Evolutionary conservation across 805 yeast genomes (phyloP).

Genomic region (Pichia phayaonensis): DNA sequence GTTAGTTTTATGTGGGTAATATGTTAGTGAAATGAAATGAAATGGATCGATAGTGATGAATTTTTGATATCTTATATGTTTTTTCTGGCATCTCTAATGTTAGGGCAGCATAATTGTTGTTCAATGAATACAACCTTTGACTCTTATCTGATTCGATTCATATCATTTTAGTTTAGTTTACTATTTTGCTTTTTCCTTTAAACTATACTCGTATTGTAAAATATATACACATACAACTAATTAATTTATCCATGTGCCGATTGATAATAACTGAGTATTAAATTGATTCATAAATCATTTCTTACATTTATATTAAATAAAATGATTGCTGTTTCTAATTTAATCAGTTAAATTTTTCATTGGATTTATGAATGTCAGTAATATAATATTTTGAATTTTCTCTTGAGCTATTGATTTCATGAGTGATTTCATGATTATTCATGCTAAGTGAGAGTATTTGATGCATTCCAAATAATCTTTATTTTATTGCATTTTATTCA

Average conservation of each 20-base stretch:
- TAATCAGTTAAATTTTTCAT: neutral
- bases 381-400: neutral
- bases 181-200: neutral
- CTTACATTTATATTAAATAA: no score
- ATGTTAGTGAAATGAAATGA: conserved; percentile 1
- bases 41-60: conserved; percentile 8
- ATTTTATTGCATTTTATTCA: neutral
- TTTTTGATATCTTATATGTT: conserved; percentile 19
- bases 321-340: neutral
- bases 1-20: neutral
- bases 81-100: conserved; percentile 94
- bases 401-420: neutral
- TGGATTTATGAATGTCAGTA: neutral
- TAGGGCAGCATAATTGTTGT: conserved; percentile 50
- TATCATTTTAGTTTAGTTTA: neutral
- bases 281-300: no score
- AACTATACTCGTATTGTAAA: neutral
- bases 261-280: neutral
- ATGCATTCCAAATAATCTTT: neutral
- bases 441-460: no score
- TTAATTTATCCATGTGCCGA: neutral
- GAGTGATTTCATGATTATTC: no score
- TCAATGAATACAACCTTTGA: conserved; percentile 76
- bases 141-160: conserved; percentile 46
- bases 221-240: neutral